A percentile compares a stretch with the other conserved stretches of the same genome.
phyloP scores from a whole-genome alignment of 192 early-diverging fungal species.

The Funneliformis mosseae region DNA sequence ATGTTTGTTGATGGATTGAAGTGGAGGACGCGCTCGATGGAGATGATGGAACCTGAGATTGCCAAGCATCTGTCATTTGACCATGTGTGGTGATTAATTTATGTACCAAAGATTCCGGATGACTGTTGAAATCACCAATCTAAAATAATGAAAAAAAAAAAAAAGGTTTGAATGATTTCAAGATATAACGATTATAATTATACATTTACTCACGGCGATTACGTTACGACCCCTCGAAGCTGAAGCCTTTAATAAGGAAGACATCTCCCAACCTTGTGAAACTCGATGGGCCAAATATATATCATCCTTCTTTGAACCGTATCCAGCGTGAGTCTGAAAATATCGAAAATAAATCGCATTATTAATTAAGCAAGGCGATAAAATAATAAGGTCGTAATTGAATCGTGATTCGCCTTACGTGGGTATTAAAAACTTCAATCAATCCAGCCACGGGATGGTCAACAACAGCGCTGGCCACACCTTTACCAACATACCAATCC shows the following conservation, averaged over 20 bases:
- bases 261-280: conserved; percentile 57
- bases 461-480: conserved; percentile 48
- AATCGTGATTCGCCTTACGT: conserved; percentile 44
- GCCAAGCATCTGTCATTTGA: conserved; percentile 56
- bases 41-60: conserved; percentile 40
- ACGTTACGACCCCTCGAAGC: conserved; percentile 55
- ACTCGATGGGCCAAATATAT: conserved; percentile 52
- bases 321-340: conserved; percentile 57
- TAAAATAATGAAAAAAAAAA: conserved; percentile 24
- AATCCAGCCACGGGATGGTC: conserved; percentile 54
- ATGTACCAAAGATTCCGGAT: conserved; percentile 47
- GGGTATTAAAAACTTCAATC: conserved; percentile 60
- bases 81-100: conserved; percentile 49
- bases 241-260: conserved; percentile 44
- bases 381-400: not conserved
- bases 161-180: not conserved
- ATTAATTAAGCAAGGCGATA: not conserved
- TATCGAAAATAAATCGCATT: not conserved
- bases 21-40: conserved; percentile 31
- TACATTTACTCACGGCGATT: conserved; percentile 47
- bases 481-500: conserved; percentile 61
- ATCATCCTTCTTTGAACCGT: conserved; percentile 47
- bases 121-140: conserved; percentile 59
- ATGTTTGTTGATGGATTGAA: not conserved
- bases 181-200: not conserved